Evolutionary conservation across 495 filamentous ascomycete genomes (phyloP).

Genomic region (Talaromyces adpressus): DNA sequence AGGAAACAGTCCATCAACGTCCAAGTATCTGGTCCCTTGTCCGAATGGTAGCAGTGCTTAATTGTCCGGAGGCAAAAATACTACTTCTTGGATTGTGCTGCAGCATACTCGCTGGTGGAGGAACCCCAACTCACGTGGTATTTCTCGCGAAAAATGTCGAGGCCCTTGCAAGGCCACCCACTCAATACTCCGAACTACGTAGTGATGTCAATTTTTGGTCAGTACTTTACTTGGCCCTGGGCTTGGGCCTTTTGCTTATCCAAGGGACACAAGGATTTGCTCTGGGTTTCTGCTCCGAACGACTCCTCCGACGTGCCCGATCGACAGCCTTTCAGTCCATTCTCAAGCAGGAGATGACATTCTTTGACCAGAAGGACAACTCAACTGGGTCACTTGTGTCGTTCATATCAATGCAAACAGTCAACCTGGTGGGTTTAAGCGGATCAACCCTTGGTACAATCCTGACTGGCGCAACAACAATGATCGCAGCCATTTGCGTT

Average conservation of each 20-base stretch:
- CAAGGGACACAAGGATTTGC: conserved; percentile 11
- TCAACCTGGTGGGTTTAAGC: conserved; percentile 45
- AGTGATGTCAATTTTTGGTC: not conserved
- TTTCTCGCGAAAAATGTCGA: not conserved
- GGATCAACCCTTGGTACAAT: conserved; percentile 22
- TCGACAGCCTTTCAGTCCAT: conserved; percentile 11
- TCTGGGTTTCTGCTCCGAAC: conserved; percentile 18
- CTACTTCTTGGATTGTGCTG: not conserved
- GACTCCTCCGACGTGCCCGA: conserved; percentile 15
- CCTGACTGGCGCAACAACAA: conserved; percentile 19
- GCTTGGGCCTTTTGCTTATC: not conserved
- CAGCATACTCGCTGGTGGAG: not conserved
- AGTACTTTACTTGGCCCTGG: not conserved
- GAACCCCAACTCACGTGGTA: not conserved
- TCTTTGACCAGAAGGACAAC: conserved; percentile 17
- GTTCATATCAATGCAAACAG: conserved; percentile 37
- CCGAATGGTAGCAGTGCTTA: not conserved
- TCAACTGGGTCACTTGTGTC: conserved; percentile 9
- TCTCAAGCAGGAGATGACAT: conserved; percentile 13
- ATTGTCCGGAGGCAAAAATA: not conserved
- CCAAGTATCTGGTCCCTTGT: not conserved
- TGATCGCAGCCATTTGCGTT: conserved; percentile 31
- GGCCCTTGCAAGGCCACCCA: not conserved
- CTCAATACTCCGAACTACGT: not conserved
- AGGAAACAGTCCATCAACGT: not conserved